Evolutionary conservation across 2,329 filamentous ascomycete species (phyloP), one percentile per base, ranked within the genome.

Genomic region (Botrytis pseudocinerea): DNA sequence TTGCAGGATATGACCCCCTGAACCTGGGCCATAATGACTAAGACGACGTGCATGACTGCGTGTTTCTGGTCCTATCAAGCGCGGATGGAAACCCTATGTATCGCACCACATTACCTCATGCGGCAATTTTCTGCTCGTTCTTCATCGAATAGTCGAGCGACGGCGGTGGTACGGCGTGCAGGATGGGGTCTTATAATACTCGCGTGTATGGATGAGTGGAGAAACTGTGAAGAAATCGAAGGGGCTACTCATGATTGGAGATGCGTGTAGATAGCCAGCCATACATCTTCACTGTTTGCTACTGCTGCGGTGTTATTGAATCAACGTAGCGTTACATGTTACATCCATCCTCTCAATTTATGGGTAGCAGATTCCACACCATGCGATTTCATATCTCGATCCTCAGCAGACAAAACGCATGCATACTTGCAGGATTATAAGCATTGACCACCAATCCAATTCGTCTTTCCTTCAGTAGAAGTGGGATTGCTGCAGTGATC

Each of bases 311-410:
- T 48, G 28, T 10, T n/a, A 38, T 66, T 44, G 63, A 66, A n/a
- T 38, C 22, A 35, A 18, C 8, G 63, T 46, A 66, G 32, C 44
- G 22, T 38, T 32, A 51, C 40, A 14, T 57, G 28, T 65, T n/a
- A 46, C 32, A 28, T 28, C n/a, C n/a, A 54, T 28, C 22, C 14
- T 40, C 64, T 54, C 46, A 40, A n/a, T 40, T 40, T 9, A 22
- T 68, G 18, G 64, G 16, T 54, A 42, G 16, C 5, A 38, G 25
- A 57, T 68, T n/a, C n/a, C 20, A 57, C 48, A 54, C 35, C n/a
- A 42, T 57, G 65, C 65, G 25, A 57, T 57, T 68, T 35, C 35
- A 40, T 42, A 22, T 22, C 65, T 68, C 65, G 65, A 68, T 68
- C 35, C 38, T 38, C 14, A n/a, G 25, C 64, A 54, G 35, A 22